Evolutionary conservation across 805 yeast species (phyloP).

Genomic region (Komagataella ulmi): DNA sequence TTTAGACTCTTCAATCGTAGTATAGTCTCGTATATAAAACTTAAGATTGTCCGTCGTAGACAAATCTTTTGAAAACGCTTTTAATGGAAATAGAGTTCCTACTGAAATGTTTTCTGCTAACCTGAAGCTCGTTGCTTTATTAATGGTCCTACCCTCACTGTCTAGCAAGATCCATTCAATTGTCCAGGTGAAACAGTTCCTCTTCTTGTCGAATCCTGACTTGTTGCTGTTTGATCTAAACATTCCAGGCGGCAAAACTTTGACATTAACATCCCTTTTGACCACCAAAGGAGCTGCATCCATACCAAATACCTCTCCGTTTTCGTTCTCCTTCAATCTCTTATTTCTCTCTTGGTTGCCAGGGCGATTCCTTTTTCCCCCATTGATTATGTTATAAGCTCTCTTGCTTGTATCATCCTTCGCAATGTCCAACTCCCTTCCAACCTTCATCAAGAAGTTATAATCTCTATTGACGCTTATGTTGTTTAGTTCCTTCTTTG

Average conservation of each 20-base stretch:
- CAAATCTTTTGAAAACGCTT: neutral
- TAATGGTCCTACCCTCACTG: conserved; percentile 8
- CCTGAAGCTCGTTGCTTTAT: conserved; percentile 20
- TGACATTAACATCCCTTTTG: conserved; percentile 56
- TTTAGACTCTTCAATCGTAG: conserved; percentile 2
- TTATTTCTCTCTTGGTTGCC: conserved; percentile 10
- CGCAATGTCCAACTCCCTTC: conserved; percentile 45
- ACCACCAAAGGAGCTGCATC: conserved; percentile 15
- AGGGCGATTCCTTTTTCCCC: conserved; percentile 4
- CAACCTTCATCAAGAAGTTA: conserved; percentile 50
- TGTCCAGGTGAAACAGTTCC: conserved; percentile 62
- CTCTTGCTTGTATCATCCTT: conserved; percentile 34
- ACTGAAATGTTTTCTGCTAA: conserved; percentile 23
- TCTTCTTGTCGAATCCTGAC: conserved; percentile 55
- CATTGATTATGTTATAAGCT: conserved; percentile 19
- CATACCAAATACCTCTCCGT: conserved; percentile 10
- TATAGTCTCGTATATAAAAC: neutral
- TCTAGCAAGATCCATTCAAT: conserved; percentile 51
- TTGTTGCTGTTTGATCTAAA: conserved; percentile 48
- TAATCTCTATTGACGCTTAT: conserved; percentile 69
- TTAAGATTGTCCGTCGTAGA: neutral
- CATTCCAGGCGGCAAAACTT: conserved; percentile 63
- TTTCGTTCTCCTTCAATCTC: conserved; percentile 7
- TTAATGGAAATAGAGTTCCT: conserved; percentile 27
- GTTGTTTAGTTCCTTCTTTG: conserved; percentile 29